Evolutionary conservation across 768 basidiomycete genomes (phyloP).

Genomic region (Xanthoconium stramineum): DNA sequence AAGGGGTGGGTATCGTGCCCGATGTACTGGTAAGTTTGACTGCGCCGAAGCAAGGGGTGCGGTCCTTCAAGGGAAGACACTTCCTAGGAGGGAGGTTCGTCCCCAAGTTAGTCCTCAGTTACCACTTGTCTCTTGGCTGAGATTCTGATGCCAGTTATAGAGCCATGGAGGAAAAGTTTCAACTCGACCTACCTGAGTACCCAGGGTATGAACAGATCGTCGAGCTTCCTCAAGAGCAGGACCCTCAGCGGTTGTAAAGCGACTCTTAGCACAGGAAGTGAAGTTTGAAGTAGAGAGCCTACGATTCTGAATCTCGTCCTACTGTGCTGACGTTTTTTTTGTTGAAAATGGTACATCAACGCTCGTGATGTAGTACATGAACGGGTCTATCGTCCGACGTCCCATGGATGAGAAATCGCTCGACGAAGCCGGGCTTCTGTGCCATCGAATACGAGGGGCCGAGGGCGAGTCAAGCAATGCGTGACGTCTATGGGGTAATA

Average conservation of each 20-base stretch:
- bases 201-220: constrained; percentile 81
- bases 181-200: constrained; percentile 81
- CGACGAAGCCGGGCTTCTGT: too few relatives aligned
- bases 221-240: constrained; percentile 46
- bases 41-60: constrained; percentile 89
- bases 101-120: constrained; percentile 59
- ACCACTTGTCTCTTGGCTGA: neutral
- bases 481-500: too few relatives aligned
- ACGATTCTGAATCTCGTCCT: too few relatives aligned
- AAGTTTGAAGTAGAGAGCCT: neutral
- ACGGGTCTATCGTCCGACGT: too few relatives aligned
- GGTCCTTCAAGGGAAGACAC: constrained; percentile 73
- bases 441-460: too few relatives aligned
- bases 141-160: constrained; percentile 38
- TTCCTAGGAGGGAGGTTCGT: constrained; percentile 95
- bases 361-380: too few relatives aligned
- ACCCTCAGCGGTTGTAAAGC: constrained; percentile 6
- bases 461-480: too few relatives aligned
- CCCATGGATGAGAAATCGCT: too few relatives aligned
- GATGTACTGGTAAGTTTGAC: constrained; percentile 88
- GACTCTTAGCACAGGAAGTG: too few relatives aligned
- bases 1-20: constrained; percentile 59
- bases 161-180: constrained; percentile 64
- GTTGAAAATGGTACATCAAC: too few relatives aligned
- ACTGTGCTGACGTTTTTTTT: too few relatives aligned